Evolutionary conservation across 495 filamentous ascomycete species (phyloP).

Genomic region (Lophiostoma macrostomum): DNA sequence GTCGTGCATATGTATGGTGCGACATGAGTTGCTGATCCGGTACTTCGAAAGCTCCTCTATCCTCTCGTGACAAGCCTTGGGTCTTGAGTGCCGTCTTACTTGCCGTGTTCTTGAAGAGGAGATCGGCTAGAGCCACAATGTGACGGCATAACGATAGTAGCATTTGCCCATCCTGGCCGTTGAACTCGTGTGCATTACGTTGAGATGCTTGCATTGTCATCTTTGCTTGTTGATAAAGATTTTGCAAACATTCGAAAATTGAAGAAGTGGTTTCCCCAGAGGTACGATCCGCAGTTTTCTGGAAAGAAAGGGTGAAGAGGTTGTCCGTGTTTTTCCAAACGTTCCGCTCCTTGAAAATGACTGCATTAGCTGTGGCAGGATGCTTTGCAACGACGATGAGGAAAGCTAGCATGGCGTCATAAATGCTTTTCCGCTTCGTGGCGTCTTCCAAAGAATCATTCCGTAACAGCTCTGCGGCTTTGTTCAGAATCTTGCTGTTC

Average conservation of each 20-base stretch:
- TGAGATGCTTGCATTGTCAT: slow-evolving; percentile 31
- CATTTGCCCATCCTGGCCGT: slow-evolving; percentile 28
- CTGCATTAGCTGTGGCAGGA: slow-evolving; percentile 5
- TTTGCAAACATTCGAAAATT: slow-evolving; percentile 29
- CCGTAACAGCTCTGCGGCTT: slow-evolving; percentile 35
- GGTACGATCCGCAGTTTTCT: neutral
- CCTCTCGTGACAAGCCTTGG: neutral
- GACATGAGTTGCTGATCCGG: slow-evolving; percentile 3
- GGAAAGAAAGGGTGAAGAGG: slow-evolving; percentile 28
- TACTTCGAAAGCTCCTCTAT: slow-evolving; percentile 4
- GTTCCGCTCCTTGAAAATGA: slow-evolving; percentile 23
- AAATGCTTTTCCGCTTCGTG: slow-evolving; percentile 33
- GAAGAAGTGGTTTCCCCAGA: slow-evolving; percentile 16
- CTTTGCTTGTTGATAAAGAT: slow-evolving; percentile 35
- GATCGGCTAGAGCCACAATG: slow-evolving; percentile 25
- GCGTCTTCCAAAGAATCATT: slow-evolving; percentile 42
- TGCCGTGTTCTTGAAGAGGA: slow-evolving; percentile 8
- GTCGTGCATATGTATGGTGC: neutral
- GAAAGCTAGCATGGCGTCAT: slow-evolving; percentile 33
- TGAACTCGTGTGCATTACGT: slow-evolving; percentile 20
- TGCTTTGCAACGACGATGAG: slow-evolving; percentile 24
- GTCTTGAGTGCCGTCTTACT: neutral
- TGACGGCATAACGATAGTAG: slow-evolving; percentile 25
- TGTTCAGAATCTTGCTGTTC: slow-evolving; percentile 34
- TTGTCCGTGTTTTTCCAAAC: slow-evolving; percentile 26